Evolutionary conservation across 2,329 filamentous ascomycete species (phyloP).

Genomic region (Verticillium isaacii): DNA sequence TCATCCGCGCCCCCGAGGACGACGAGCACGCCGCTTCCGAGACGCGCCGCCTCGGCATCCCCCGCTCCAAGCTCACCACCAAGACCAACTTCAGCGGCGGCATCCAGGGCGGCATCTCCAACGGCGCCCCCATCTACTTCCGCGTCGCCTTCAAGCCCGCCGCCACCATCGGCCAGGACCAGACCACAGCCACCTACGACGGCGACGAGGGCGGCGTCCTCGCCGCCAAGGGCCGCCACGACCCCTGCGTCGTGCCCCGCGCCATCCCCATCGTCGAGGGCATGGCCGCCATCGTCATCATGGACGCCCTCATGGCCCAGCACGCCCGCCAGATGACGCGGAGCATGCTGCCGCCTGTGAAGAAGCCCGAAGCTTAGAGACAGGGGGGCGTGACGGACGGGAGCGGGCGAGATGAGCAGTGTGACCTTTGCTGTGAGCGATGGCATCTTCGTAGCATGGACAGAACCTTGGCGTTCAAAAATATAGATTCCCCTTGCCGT

Average conservation of each 20-base stretch:
- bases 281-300: slow-evolving; percentile 84
- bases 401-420: not conserved
- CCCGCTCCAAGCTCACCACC: slow-evolving; percentile 65
- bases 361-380: slow-evolving; percentile 6
- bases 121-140: slow-evolving; percentile 93
- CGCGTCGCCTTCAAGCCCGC: slow-evolving; percentile 91
- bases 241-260: slow-evolving; percentile 86
- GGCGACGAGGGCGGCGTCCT: slow-evolving; percentile 66
- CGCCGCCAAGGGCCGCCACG: slow-evolving; percentile 89
- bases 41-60: slow-evolving; percentile 36
- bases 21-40: slow-evolving; percentile 32
- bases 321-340: slow-evolving; percentile 45
- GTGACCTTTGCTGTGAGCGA: not conserved
- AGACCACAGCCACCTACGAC: slow-evolving; percentile 77
- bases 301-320: slow-evolving; percentile 84
- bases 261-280: slow-evolving; percentile 86
- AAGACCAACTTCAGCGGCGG: slow-evolving; percentile 94
- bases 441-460: not conserved
- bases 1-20: slow-evolving; percentile 53
- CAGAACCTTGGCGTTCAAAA: not conserved
- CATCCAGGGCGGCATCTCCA: slow-evolving; percentile 92
- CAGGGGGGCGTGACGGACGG: not conserved
- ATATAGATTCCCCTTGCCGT: not conserved
- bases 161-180: slow-evolving; percentile 86
- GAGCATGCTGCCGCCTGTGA: slow-evolving; percentile 11